phyloP scores from a whole-genome alignment of 2,329 filamentous ascomycete species.

The Blumeria hordei region DNA sequence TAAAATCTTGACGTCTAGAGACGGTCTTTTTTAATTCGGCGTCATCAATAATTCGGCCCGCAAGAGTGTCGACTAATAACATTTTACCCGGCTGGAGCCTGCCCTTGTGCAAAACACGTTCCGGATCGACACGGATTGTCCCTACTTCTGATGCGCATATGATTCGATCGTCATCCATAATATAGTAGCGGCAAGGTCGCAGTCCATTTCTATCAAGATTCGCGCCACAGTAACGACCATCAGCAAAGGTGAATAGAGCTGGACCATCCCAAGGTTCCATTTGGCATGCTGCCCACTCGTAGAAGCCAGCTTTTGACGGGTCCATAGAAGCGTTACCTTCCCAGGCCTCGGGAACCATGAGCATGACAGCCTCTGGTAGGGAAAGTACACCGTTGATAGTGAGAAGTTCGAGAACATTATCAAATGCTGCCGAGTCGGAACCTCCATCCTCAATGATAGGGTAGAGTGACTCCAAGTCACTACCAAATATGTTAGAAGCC shows the following conservation, averaged over 20 bases:
- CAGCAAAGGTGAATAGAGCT: constrained; percentile 88
- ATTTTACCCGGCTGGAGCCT: constrained; percentile 86
- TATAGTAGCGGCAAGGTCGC: constrained; percentile 86
- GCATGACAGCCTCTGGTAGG: constrained; percentile 86
- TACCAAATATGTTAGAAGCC: constrained; percentile 76
- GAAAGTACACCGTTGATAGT: constrained; percentile 92
- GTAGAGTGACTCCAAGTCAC: constrained; percentile 74
- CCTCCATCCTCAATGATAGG: constrained; percentile 92
- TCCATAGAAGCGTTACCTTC: constrained; percentile 85
- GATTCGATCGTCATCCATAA: constrained; percentile 89
- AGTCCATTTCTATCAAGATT: constrained; percentile 92
- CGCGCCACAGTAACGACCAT: constrained; percentile 88
- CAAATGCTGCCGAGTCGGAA: constrained; percentile 89
- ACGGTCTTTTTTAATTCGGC: constrained; percentile 76
- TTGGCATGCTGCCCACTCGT: constrained; percentile 94
- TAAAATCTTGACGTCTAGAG: constrained; percentile 68
- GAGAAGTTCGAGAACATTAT: constrained; percentile 83
- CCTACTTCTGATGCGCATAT: constrained; percentile 94
- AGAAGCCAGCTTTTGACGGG: constrained; percentile 86
- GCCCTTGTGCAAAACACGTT: constrained; percentile 77
- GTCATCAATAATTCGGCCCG: constrained; percentile 84
- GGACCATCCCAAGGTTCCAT: constrained; percentile 99
- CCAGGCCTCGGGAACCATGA: constrained; percentile 97
- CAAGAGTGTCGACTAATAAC: constrained; percentile 80
- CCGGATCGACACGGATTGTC: constrained; percentile 75